Evolutionary conservation across 306 rosid species (phyloP).

Genomic region (Casuarina equisetifolia): DNA sequence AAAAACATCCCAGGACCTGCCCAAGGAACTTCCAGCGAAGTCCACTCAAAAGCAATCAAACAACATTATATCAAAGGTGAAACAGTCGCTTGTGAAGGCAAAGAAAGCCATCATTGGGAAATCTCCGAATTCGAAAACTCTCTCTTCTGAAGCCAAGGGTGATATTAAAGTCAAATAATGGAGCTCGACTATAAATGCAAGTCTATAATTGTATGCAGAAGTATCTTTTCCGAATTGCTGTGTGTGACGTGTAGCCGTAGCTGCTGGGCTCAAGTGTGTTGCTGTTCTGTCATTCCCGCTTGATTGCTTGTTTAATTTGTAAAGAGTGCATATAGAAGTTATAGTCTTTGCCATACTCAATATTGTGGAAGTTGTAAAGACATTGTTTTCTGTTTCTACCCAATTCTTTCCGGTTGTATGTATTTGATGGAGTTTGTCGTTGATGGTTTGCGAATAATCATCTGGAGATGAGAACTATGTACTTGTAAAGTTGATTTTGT

Average conservation of each 20-base stretch:
- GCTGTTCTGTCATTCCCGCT: conserved; percentile 35
- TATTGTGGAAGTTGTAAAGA: conserved; percentile 35
- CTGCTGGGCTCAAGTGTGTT: conserved; percentile 29
- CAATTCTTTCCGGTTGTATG: conserved; percentile 43
- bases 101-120: conserved; percentile 79
- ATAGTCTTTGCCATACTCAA: conserved; percentile 45
- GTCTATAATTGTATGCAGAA: conserved; percentile 32
- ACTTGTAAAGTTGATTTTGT: conserved; percentile 7
- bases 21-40: conserved; percentile 55
- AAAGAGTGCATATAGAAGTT: conserved; percentile 51
- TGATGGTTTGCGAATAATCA: conserved; percentile 36
- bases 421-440: conserved; percentile 19
- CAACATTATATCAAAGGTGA: conserved; percentile 71
- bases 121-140: conserved; percentile 71
- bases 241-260: conserved; percentile 26
- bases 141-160: conserved; percentile 55
- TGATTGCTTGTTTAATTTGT: conserved; percentile 45
- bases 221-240: conserved; percentile 23
- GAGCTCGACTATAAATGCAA: conserved; percentile 5
- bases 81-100: conserved; percentile 78
- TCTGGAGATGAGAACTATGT: conserved; percentile 24
- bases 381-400: conserved; percentile 29
- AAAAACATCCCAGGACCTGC: conserved; percentile 41
- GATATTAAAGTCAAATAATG: conserved; percentile 67
- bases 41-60: conserved; percentile 67